Conservation (phyloP, 78 protist genomes). For the Corallochytrium limacisporum region DNA sequence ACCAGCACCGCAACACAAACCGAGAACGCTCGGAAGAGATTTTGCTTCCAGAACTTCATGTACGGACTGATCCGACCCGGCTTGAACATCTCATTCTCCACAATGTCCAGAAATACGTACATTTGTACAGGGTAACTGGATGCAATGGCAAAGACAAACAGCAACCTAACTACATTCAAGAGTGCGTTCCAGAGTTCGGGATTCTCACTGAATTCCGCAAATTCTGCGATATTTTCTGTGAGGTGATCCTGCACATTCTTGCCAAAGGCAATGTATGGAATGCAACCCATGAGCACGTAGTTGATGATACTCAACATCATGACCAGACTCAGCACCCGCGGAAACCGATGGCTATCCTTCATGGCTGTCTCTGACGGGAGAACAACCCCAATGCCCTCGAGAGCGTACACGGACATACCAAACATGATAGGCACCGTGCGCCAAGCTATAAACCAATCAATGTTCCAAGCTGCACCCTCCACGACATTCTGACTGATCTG, state of each 20-base stretch:
- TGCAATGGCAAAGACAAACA: conserved; percentile 5
- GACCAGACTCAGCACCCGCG: too few relatives aligned
- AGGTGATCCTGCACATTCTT: too few relatives aligned
- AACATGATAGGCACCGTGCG: not conserved
- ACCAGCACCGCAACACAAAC: not conserved
- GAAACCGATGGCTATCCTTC: too few relatives aligned
- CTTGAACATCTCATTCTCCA: conserved; percentile 16
- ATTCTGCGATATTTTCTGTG: too few relatives aligned
- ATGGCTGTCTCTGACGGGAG: conserved; percentile 15
- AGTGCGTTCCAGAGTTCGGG: too few relatives aligned
- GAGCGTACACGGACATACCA: conserved; percentile 18
- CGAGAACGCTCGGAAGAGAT: not conserved
- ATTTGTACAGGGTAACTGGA: conserved; percentile 13
- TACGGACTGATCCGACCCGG: too few relatives aligned
- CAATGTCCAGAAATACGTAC: conserved; percentile 2
- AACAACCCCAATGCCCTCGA: conserved; percentile 23
- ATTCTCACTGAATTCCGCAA: too few relatives aligned
- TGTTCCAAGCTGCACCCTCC: not conserved
- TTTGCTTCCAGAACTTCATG: not conserved
- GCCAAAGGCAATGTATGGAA: too few relatives aligned
- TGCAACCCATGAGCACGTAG: too few relatives aligned
- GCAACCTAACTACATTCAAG: too few relatives aligned
- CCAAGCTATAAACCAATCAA: not conserved
- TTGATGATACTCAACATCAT: too few relatives aligned
- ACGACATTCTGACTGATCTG: not conserved